phyloP scores from a whole-genome alignment of 108 stramenopile genomes.

The Nitzschia sp. region DNA sequence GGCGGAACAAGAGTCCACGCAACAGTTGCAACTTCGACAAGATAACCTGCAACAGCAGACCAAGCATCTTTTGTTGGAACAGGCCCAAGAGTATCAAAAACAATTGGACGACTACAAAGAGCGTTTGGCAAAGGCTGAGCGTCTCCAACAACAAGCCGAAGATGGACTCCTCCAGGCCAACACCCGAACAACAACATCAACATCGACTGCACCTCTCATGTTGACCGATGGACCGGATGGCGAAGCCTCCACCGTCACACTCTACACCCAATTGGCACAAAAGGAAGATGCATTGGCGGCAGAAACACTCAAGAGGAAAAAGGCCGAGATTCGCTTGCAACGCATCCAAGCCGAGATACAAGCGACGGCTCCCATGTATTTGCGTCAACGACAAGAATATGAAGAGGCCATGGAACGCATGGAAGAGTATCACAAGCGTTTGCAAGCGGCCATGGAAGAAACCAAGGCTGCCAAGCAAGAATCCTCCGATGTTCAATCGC shows the following conservation, averaged over 20 bases:
- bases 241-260: constrained; percentile 61
- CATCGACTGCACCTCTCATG: constrained; percentile 6
- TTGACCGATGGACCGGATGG: constrained; percentile 39
- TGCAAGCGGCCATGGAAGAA: constrained; percentile 69
- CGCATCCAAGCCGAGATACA: constrained; percentile 74
- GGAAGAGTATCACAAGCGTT: constrained; percentile 56
- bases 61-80: constrained; percentile 43
- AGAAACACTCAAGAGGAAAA: constrained; percentile 52
- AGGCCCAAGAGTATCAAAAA: constrained; percentile 48
- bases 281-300: constrained; percentile 65
- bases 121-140: constrained; percentile 43
- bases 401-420: constrained; percentile 70
- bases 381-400: constrained; percentile 77
- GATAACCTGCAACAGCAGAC: constrained; percentile 37
- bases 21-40: constrained; percentile 32
- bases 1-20: constrained; percentile 43
- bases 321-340: constrained; percentile 55
- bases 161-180: constrained; percentile 32
- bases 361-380: constrained; percentile 63
- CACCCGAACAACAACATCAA: constrained; percentile 5
- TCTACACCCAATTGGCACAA: constrained; percentile 66
- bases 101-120: constrained; percentile 40
- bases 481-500: constrained; percentile 50
- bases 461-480: constrained; percentile 52
- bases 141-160: constrained; percentile 33